Evolutionary conservation across 108 stramenopile genomes (phyloP), one percentile per base, ranked within the genome.

Genomic region (Asterionellopsis glacialis): DNA sequence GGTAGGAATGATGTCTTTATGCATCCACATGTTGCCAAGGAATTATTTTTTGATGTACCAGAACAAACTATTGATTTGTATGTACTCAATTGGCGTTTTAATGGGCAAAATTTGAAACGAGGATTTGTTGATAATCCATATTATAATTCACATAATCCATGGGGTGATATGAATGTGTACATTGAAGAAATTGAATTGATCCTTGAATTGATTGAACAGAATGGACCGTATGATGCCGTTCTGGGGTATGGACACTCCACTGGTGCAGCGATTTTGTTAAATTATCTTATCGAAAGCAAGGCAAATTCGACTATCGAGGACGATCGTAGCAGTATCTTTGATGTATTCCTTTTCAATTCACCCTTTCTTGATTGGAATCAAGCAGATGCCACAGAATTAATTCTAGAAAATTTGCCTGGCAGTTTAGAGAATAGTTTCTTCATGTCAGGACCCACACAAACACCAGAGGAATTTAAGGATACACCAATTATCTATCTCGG

Each of bases 1-100:
- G 57, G 57, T 24, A 15, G 57, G n/a, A 59, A 59, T 43, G 57
- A 59, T 59, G 18, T 16, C 18, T 59, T 59, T 42, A 59, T 59
- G 57, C 57, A 59, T 59, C 57, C 57, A 43, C 57, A 59, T 19
- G 57, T 59, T 10, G 57, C 57, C 41, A 13, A 13, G 15, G n/a
- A 16, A 6, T 59, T 59, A 42, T 59, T 59, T 23, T 27, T n/a
- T n/a, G 23, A 23, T 55, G n/a, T n/a, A n/a, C n/a, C n/a, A n/a
- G n/a, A n/a, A n/a, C 39, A 59, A 41, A 42, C 41, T 9, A 22
- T 43, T 42, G 57, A 59, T 43, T n/a, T 59, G 9, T 59, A 43
- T 43, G 57, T 59, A 10, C 25, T 59, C 22, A 59, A 59, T 18
- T 59, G 44, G 19, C 41, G 23, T 15, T 12, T 43, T n/a, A 59